Conservation (phyloP, 2,329 filamentous ascomycete species). For the Cercospora citrullina region DNA sequence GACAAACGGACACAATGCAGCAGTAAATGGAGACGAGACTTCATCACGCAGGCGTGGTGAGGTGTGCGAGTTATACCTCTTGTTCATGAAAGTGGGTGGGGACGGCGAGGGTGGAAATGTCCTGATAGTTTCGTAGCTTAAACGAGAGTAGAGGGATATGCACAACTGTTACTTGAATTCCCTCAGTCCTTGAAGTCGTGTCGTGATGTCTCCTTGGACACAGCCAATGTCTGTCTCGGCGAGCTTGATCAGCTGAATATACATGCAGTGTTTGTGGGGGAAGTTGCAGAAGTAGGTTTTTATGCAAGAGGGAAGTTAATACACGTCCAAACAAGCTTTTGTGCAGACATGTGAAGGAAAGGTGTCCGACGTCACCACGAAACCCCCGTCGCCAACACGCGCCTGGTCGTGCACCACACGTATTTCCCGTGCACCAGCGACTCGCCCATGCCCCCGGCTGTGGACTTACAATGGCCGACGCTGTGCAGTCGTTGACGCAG, state of each 20-base stretch:
- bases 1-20: neutral
- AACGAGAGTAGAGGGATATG: neutral
- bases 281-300: neutral
- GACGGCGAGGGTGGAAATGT: neutral
- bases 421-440: neutral
- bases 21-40: neutral
- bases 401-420: neutral
- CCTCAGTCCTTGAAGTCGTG: neutral
- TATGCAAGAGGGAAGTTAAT: neutral
- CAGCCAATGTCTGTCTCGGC: neutral
- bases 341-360: neutral
- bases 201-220: neutral
- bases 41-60: neutral
- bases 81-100: neutral
- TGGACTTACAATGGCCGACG: constrained; percentile 18
- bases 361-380: neutral
- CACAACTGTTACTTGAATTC: neutral
- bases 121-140: neutral
- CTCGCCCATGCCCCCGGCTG: neutral
- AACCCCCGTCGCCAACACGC: neutral
- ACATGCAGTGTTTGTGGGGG: neutral
- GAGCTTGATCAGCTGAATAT: neutral
- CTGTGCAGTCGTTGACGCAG: constrained; percentile 54
- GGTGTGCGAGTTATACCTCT: neutral
- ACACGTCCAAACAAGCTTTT: neutral